Evolutionary conservation across 345 rosid genomes (phyloP).

Genomic region (Arabidopsis suecica): DNA sequence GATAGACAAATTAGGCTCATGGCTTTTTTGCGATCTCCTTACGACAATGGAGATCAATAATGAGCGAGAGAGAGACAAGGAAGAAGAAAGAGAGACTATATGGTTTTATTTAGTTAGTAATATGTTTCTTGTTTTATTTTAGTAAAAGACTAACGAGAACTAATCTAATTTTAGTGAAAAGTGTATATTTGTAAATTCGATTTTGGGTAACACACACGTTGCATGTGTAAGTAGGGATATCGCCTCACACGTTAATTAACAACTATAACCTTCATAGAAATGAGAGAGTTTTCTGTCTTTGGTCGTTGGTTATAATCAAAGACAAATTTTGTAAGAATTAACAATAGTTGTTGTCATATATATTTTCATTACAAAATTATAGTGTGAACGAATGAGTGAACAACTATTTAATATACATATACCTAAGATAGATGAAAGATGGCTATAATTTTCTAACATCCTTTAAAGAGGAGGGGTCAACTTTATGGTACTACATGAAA

Average conservation of each 20-base stretch:
- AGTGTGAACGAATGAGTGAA: slow-evolving; percentile 21
- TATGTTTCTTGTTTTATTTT: slow-evolving; percentile 20
- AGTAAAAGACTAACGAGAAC: slow-evolving; percentile 36
- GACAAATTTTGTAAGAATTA: not conserved
- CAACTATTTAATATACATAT: not conserved
- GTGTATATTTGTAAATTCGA: slow-evolving; percentile 23
- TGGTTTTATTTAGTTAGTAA: slow-evolving; percentile 32
- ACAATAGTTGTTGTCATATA: not conserved
- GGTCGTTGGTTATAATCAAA: not conserved
- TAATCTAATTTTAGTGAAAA: slow-evolving; percentile 28
- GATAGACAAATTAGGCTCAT: slow-evolving; percentile 74
- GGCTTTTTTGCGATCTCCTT: slow-evolving; percentile 21
- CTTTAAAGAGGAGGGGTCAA: not conserved
- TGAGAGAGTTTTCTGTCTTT: slow-evolving; percentile 8
- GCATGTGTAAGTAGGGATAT: slow-evolving; percentile 3
- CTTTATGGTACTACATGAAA: slow-evolving; percentile 19
- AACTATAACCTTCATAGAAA: not conserved
- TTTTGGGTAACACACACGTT: slow-evolving; percentile 9
- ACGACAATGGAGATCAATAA: slow-evolving; percentile 24
- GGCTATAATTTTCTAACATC: not conserved
- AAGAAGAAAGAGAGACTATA: slow-evolving; percentile 19
- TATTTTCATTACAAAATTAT: slow-evolving; percentile 8
- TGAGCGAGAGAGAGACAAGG: not conserved
- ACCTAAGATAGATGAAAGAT: slow-evolving; percentile 11
- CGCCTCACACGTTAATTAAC: not conserved